These are phyloP conservation scores for Candida anglica DNA, from an alignment of 805 yeast genomes.

Conservation along the genomic window DNA sequence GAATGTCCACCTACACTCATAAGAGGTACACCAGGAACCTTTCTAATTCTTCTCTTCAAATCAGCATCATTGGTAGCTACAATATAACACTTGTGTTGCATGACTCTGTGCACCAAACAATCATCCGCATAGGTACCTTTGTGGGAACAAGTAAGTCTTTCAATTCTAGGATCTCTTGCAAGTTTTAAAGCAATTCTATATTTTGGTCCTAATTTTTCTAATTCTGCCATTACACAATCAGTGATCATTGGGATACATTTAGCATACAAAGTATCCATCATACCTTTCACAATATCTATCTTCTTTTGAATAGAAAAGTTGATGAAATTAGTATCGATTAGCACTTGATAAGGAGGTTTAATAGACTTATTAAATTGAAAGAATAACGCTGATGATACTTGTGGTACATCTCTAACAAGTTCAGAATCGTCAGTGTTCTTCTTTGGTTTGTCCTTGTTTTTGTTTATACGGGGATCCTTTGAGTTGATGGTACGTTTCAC, in stretches of 20 bases:
- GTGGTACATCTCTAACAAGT: conserved; percentile 56
- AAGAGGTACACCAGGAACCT: conserved; percentile 95
- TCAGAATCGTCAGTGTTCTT: conserved; percentile 65
- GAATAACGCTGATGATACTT: conserved; percentile 91
- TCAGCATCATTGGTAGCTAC: conserved; percentile 99
- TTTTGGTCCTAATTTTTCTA: conserved; percentile 93
- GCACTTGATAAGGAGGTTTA: conserved; percentile 96
- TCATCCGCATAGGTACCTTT: conserved; percentile 98
- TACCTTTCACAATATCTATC: conserved; percentile 89
- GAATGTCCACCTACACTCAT: conserved; percentile 95
- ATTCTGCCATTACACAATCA: conserved; percentile 97
- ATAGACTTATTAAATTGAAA: conserved; percentile 92
- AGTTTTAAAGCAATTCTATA: conserved; percentile 88
- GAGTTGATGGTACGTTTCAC: conserved; percentile 78
- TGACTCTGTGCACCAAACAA: conserved; percentile 86
- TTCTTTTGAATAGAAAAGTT: conserved; percentile 96
- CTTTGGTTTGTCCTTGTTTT: conserved; percentile 34
- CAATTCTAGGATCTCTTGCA: conserved; percentile 91
- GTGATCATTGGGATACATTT: conserved; percentile 94
- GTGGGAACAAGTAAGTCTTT: conserved; percentile 84
- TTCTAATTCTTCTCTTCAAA: conserved; percentile 86
- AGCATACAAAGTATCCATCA: conserved; percentile 94
- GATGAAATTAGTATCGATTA: conserved; percentile 94
- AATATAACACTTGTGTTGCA: conserved; percentile 94
- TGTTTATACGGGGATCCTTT: conserved; percentile 61